Evolutionary conservation across 108 stramenopile genomes (phyloP).

Genomic region (Seminavis robusta): DNA sequence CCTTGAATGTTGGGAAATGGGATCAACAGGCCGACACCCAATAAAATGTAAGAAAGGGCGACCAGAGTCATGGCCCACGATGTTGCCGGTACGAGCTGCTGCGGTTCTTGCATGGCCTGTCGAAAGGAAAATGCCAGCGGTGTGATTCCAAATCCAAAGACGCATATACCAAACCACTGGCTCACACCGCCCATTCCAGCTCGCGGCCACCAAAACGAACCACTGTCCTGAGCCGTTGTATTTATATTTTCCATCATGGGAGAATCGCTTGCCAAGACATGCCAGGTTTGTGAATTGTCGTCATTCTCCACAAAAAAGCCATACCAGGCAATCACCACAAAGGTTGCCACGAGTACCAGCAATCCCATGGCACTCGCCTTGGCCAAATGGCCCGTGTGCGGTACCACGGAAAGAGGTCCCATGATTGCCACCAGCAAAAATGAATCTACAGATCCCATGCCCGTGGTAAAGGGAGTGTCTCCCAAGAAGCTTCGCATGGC

Average conservation of each 20-base stretch:
- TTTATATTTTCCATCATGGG: no score
- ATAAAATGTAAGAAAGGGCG: conserved; percentile 41
- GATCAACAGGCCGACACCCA: conserved; percentile 50
- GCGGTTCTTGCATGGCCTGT: conserved; percentile 73
- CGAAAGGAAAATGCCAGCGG: conserved; percentile 57
- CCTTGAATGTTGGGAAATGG: conserved; percentile 58
- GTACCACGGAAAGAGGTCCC: conserved; percentile 52
- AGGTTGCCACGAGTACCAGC: conserved; percentile 43
- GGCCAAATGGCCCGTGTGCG: conserved; percentile 53
- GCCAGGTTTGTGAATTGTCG: no score
- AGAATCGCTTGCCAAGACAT: no score
- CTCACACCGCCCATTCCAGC: no score
- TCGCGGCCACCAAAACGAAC: no score
- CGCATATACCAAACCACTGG: conserved; percentile 74
- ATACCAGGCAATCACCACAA: conserved; percentile 34
- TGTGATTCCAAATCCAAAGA: conserved; percentile 59
- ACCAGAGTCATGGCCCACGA: conserved; percentile 50
- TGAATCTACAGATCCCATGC: conserved; percentile 12
- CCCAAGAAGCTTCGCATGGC: conserved; percentile 55
- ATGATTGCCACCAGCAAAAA: conserved; percentile 38
- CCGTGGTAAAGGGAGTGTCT: conserved; percentile 51
- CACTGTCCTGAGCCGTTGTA: no score
- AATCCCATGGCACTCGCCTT: conserved; percentile 52
- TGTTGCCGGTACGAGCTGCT: conserved; percentile 35
- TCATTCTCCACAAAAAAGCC: no score